Conservation (phyloP, 345 rosid species). For the Carallia brachiata region DNA sequence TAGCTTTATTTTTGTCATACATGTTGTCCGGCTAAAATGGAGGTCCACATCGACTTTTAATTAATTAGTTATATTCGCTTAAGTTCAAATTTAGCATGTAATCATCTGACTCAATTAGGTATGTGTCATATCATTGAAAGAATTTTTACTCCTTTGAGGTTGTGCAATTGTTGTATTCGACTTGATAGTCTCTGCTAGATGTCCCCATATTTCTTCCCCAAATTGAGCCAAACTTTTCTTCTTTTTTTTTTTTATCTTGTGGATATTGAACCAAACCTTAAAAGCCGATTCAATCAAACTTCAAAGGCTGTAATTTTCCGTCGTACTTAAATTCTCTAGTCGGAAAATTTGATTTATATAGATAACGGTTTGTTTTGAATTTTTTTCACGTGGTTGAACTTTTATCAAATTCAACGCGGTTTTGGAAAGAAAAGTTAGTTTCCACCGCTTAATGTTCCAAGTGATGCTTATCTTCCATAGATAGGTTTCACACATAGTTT, state of each 20-base stretch:
- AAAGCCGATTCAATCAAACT: background rate
- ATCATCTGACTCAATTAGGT: conserved; percentile 16
- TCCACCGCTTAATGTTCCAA: background rate
- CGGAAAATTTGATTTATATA: background rate
- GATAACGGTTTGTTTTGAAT: conserved; percentile 1
- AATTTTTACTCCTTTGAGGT: background rate
- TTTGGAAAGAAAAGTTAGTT: background rate
- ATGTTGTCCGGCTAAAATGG: conserved; percentile 10
- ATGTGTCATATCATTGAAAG: conserved; percentile 15
- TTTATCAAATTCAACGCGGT: conserved; percentile 11
- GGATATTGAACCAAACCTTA: background rate
- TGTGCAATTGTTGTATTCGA: background rate
- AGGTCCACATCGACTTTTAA: conserved; percentile 19
- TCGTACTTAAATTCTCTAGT: background rate
- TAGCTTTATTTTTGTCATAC: background rate
- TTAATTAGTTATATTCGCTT: background rate
- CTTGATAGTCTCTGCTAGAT: background rate
- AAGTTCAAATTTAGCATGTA: background rate
- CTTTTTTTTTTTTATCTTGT: no score
- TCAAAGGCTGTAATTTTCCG: background rate
- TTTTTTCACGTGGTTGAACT: background rate
- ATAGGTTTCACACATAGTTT: no score
- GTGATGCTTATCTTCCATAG: background rate
- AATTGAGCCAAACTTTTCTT: background rate
- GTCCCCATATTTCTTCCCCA: no score